Evolutionary conservation across 2,329 filamentous ascomycete genomes (phyloP).

Genomic region (Aspergillus neoniger): DNA sequence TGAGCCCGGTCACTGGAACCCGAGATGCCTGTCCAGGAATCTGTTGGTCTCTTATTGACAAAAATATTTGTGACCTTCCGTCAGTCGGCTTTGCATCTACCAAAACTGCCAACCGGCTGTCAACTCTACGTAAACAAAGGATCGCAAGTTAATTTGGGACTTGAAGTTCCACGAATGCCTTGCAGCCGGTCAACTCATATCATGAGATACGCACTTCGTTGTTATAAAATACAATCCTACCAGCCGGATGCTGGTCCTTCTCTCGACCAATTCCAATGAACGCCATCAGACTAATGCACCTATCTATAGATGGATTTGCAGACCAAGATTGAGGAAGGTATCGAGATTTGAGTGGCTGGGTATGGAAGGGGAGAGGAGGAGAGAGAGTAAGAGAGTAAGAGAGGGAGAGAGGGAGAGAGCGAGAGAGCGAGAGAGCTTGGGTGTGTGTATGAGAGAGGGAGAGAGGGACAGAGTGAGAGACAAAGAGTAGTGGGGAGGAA

Average conservation of each 20-base stretch:
- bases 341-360: not conserved
- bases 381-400: not conserved
- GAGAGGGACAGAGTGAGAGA: not conserved
- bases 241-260: not conserved
- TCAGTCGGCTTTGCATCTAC: not conserved
- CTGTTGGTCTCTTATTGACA: not conserved
- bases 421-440: not conserved
- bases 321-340: not conserved
- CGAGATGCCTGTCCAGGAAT: not conserved
- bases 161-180: too few relatives aligned
- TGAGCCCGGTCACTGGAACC: not conserved
- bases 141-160: not conserved
- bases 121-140: not conserved
- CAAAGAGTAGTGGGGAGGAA: not conserved
- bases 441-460: not conserved
- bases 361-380: not conserved
- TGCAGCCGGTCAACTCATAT: not conserved
- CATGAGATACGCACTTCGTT: not conserved
- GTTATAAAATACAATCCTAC: not conserved
- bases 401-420: not conserved
- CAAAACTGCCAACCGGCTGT: not conserved
- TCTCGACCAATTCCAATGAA: not conserved
- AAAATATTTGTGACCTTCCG: not conserved
- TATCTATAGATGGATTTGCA: constrained; percentile 5
- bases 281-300: constrained; percentile 12